Percentiles rank a stretch among this genome's conserved stretches.
These are phyloP conservation scores for Dalechampia spathulata DNA, from an alignment of 441 rosid genomes.

Conservation along the genomic window DNA sequence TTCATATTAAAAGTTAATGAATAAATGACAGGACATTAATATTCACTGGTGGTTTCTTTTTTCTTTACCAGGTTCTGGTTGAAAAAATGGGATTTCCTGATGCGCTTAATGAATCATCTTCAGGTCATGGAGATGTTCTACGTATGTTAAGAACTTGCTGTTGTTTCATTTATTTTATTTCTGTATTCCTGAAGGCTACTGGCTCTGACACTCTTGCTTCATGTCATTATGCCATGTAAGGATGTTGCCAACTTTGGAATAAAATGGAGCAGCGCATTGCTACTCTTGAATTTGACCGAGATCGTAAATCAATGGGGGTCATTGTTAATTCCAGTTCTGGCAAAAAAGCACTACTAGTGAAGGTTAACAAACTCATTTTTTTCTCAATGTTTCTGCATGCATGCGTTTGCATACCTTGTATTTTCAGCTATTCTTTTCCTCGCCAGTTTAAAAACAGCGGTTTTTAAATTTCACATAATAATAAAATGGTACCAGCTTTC, in stretches of 20 bases:
- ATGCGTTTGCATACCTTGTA: too few species aligned
- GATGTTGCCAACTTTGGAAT: conserved; percentile 71
- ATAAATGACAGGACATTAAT: neutral
- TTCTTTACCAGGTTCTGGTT: conserved; percentile 57
- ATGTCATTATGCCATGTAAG: conserved; percentile 23
- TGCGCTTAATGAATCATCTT: conserved; percentile 34
- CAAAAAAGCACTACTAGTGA: conserved; percentile 67
- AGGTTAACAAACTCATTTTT: conserved; percentile 33
- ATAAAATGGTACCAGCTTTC: too few species aligned
- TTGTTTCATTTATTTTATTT: conserved; percentile 6
- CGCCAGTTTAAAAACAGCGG: too few species aligned
- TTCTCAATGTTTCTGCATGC: too few species aligned
- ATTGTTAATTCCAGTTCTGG: conserved; percentile 72
- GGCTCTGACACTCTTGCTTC: conserved; percentile 3
- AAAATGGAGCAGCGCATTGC: conserved; percentile 67
- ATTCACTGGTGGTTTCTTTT: too few species aligned
- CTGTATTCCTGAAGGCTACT: neutral
- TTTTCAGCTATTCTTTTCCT: too few species aligned
- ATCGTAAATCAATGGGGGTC: conserved; percentile 96
- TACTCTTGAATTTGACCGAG: conserved; percentile 92
- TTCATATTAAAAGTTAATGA: too few species aligned
- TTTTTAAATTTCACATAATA: too few species aligned
- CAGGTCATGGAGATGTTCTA: conserved; percentile 29
- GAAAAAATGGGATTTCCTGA: conserved; percentile 90
- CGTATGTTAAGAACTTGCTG: conserved; percentile 32